Percentiles rank a stretch among this genome's conserved stretches.
Conservation (phyloP, 2,329 filamentous ascomycete species). For the Sclerotinia minor region DNA sequence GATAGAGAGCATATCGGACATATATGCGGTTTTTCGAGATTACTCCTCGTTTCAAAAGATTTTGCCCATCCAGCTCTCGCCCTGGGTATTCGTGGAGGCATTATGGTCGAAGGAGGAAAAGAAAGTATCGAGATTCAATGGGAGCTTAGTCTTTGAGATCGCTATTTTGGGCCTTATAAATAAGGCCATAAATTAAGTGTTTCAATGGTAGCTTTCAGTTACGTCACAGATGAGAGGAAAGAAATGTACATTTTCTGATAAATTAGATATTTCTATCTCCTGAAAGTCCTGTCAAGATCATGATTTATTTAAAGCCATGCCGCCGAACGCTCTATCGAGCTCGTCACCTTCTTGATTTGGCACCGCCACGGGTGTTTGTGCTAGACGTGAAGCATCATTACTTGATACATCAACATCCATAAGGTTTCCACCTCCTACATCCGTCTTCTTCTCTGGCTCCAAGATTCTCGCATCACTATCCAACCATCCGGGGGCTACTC, state of each 20-base stretch:
- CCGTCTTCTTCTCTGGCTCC: conserved; percentile 60
- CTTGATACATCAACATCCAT: conserved; percentile 41
- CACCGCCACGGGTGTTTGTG: conserved; percentile 43
- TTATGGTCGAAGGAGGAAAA: conserved; percentile 30
- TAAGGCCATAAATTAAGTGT: neutral
- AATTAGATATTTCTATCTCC: neutral
- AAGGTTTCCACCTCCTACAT: conserved; percentile 30
- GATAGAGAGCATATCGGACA: conserved; percentile 37
- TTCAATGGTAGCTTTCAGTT: conserved; percentile 15
- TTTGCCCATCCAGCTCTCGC: conserved; percentile 31
- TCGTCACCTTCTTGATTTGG: conserved; percentile 52
- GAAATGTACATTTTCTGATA: neutral
- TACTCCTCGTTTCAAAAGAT: conserved; percentile 25
- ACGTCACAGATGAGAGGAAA: conserved; percentile 8
- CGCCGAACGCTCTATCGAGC: conserved; percentile 54
- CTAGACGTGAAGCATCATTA: conserved; percentile 38
- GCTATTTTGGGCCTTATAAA: neutral
- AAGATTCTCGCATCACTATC: conserved; percentile 71
- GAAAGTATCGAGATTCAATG: conserved; percentile 26
- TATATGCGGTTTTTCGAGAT: conserved; percentile 25
- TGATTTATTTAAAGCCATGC: conserved; percentile 44
- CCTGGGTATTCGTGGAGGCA: conserved; percentile 41
- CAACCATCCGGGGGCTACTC: conserved; percentile 78
- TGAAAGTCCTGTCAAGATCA: conserved; percentile 9
- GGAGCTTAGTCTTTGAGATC: conserved; percentile 17